Evolutionary conservation across 768 basidiomycete genomes (phyloP).

Genomic region (Lyophyllum decastes): DNA sequence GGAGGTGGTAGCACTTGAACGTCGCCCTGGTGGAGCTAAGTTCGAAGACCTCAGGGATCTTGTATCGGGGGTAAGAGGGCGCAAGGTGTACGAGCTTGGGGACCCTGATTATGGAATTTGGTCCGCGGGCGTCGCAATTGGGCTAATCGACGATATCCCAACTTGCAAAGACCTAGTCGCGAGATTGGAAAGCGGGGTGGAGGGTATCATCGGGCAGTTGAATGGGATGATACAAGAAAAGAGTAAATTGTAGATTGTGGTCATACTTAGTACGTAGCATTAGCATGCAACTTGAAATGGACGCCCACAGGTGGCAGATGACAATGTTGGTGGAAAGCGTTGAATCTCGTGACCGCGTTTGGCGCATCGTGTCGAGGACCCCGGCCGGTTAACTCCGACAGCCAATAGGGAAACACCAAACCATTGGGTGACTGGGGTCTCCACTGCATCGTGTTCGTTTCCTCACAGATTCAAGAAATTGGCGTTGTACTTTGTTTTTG

Average conservation of each 20-base stretch:
- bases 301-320: too few species aligned
- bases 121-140: constrained; percentile 66
- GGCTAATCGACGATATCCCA: constrained; percentile 82
- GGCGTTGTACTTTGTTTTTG: constrained; percentile 16
- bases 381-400: constrained; percentile 18
- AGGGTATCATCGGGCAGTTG: constrained; percentile 60
- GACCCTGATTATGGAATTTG: constrained; percentile 90
- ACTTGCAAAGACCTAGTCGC: constrained; percentile 73
- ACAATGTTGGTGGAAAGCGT: not conserved
- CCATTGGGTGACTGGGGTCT: constrained; percentile 25
- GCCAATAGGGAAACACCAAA: constrained; percentile 17
- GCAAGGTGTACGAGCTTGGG: constrained; percentile 77
- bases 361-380: constrained; percentile 31
- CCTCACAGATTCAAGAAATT: constrained; percentile 14
- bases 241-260: constrained; percentile 37
- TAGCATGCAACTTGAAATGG: not conserved
- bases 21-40: constrained; percentile 79
- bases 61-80: constrained; percentile 71
- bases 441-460: constrained; percentile 31
- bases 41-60: constrained; percentile 84
- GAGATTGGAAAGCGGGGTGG: constrained; percentile 74
- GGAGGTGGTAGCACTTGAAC: constrained; percentile 86
- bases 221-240: constrained; percentile 30
- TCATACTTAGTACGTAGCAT: not conserved
- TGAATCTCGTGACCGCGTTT: constrained; percentile 40